Base-by-base conservation (phyloP, 2,329 filamentous ascomycete species). In the Macrophomina tecta region DNA sequence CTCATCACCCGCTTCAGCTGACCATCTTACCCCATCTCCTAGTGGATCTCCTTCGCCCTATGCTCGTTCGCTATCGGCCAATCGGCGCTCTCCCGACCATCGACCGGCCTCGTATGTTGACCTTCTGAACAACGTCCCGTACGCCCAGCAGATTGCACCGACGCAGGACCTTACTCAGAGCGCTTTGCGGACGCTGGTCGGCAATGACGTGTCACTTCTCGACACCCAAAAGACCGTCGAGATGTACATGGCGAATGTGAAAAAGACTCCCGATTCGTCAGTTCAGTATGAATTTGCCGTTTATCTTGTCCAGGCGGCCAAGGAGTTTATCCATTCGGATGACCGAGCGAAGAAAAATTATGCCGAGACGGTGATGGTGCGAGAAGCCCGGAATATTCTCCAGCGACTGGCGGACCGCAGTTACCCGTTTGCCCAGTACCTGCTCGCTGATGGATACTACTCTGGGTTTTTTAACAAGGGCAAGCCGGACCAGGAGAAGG, bases 361-460 rank as follows among this genome's bases (percentile, higher is more conserved):
- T 32, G 73, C 74, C 78, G 18, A 66, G 48, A 48, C 55, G 6
- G 84, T 65, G 89, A 93, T 98, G 68, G 83, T 97, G 55, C 89
- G 89, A 42, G 95, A 99, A 84, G 94, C 95, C 68, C 92, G 93
- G 75, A 89, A 90, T 68, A 97, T 98, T 73, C 82, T 99, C 52
- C 92, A 96, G 79, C 90, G 90, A 69, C 85, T 98, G 62, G 86
- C 94, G 18, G 94, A 94, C 79, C 90, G 89, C 67, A 93, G 93
- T 53, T 97, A 97, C 77, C 95, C 95, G 0, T 98, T 97, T 78
- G 95, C 95, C 3, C 95, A 99, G 78, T 99, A 99, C 81, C 98
- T 98, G 77, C 88, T 99, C 12, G 95, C 89, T 23, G 95, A 99
- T 76, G 95, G 95, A 1, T 97, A 92, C 76, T 92, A 93, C 2